Percentiles rank a stretch among this genome's conserved stretches.
These are phyloP conservation scores for Kodamaea jinghongensis DNA, from an alignment of 805 yeast species.

Conservation along the genomic window DNA sequence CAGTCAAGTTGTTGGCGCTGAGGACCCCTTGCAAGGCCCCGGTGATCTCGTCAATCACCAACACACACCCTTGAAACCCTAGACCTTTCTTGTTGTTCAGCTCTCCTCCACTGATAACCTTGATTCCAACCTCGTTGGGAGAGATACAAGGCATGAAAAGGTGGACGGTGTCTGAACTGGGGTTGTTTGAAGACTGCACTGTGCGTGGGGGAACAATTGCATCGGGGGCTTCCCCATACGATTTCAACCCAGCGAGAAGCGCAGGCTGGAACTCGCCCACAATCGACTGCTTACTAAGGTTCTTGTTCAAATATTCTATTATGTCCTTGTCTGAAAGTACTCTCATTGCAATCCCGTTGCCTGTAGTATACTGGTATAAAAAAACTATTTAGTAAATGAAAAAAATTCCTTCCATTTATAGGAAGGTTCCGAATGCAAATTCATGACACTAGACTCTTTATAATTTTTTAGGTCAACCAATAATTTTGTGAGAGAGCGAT, in stretches of 20 bases:
- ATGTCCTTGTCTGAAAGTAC: slow-evolving; percentile 6
- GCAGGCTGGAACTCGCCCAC: slow-evolving; percentile 31
- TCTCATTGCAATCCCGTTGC: slow-evolving; percentile 1
- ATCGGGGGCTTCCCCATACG: slow-evolving; percentile 42
- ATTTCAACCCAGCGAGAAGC: slow-evolving; percentile 35
- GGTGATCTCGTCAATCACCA: slow-evolving; percentile 46
- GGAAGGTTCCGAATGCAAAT: slow-evolving; percentile 1
- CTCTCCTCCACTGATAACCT: slow-evolving; percentile 56
- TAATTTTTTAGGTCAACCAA: slow-evolving; percentile 6
- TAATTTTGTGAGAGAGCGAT: slow-evolving; percentile 1
- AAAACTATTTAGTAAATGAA: slow-evolving; percentile 3
- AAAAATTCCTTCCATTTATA: slow-evolving; percentile 3
- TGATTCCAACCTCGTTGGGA: slow-evolving; percentile 51
- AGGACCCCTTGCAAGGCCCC: slow-evolving; percentile 54
- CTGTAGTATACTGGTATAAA: neutral
- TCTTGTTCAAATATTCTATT: slow-evolving; percentile 1
- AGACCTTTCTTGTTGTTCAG: slow-evolving; percentile 27
- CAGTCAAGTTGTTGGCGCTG: slow-evolving; percentile 59
- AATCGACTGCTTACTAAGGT: slow-evolving; percentile 24
- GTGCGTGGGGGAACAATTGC: slow-evolving; percentile 53
- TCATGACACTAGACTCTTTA: slow-evolving; percentile 10
- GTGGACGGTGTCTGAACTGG: slow-evolving; percentile 42
- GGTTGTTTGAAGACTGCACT: slow-evolving; percentile 38
- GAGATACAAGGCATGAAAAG: slow-evolving; percentile 67
- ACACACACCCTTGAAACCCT: slow-evolving; percentile 60